phyloP scores from a whole-genome alignment of 805 yeast genomes.

The Candida dajiaensis region DNA sequence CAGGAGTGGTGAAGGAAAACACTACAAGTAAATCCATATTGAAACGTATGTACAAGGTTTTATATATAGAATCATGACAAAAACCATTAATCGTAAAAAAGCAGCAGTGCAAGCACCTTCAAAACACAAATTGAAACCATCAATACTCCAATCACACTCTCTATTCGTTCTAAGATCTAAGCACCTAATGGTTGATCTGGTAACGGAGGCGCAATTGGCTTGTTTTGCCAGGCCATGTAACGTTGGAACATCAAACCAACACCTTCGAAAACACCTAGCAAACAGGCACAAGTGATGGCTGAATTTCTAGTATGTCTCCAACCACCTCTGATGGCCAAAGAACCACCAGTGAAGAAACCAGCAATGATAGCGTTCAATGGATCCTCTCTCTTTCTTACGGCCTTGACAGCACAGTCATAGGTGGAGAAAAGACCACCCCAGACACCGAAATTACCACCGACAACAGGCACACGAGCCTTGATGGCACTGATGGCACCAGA shows the following conservation, averaged over 20 bases:
- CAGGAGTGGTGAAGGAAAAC: too few relatives aligned
- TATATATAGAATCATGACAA: not conserved
- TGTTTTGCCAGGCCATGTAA: constrained; percentile 77
- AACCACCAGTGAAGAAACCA: constrained; percentile 97
- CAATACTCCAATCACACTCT: not conserved
- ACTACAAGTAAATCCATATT: not conserved
- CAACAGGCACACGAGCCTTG: constrained; percentile 95
- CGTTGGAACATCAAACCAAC: constrained; percentile 95
- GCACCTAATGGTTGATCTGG: constrained; percentile 32
- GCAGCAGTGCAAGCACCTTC: not conserved
- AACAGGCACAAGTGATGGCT: constrained; percentile 96
- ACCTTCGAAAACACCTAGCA: constrained; percentile 96
- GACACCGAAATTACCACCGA: constrained; percentile 98
- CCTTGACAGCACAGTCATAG: constrained; percentile 93
- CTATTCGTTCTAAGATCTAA: not conserved
- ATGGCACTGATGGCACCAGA: constrained; percentile 85
- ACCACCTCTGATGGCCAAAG: constrained; percentile 97
- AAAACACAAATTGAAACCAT: not conserved
- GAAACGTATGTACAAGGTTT: not conserved
- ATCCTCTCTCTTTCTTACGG: constrained; percentile 94
- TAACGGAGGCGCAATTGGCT: constrained; percentile 58
- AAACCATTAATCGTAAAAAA: not conserved
- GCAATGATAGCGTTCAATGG: constrained; percentile 98
- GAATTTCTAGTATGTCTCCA: constrained; percentile 95
- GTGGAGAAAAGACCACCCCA: constrained; percentile 99